phyloP scores from a whole-genome alignment of 768 basidiomycete species.

The Leccinellum rugosiceps region DNA sequence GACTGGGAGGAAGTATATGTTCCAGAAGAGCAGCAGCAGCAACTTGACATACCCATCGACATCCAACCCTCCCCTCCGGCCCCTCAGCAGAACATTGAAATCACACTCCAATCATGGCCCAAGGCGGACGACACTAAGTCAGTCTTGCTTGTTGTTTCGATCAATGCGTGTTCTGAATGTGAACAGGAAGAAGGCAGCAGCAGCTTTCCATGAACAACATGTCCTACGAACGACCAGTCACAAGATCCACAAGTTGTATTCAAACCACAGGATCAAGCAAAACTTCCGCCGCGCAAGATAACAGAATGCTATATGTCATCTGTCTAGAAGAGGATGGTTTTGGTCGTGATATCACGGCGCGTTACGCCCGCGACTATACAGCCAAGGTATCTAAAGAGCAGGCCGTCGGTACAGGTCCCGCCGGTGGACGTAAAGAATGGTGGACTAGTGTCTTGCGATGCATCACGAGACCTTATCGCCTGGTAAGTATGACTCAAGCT shows the following conservation, averaged over 20 bases:
- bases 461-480: constrained; percentile 72
- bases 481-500: constrained; percentile 50
- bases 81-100: constrained; percentile 58
- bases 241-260: constrained; percentile 70
- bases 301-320: constrained; percentile 90
- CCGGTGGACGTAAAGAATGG: constrained; percentile 74
- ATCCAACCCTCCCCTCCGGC: constrained; percentile 25
- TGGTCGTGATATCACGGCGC: constrained; percentile 85
- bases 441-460: constrained; percentile 69
- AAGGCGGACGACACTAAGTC: constrained; percentile 45
- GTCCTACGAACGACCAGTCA: constrained; percentile 75
- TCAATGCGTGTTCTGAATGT: constrained; percentile 20
- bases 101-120: constrained; percentile 55
- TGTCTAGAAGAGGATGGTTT: constrained; percentile 94
- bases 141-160: constrained; percentile 13
- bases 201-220: constrained; percentile 61
- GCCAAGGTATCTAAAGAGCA: constrained; percentile 81
- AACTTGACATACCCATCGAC: constrained; percentile 20
- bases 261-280: constrained; percentile 17
- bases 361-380: constrained; percentile 81
- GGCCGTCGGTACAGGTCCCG: constrained; percentile 46
- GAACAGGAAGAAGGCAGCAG: constrained; percentile 39
- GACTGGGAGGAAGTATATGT: constrained; percentile 82
- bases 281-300: constrained; percentile 44
- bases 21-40: constrained; percentile 30